Conservation (phyloP, 2,329 filamentous ascomycete genomes). For the Dactylellina parvicollis region DNA sequence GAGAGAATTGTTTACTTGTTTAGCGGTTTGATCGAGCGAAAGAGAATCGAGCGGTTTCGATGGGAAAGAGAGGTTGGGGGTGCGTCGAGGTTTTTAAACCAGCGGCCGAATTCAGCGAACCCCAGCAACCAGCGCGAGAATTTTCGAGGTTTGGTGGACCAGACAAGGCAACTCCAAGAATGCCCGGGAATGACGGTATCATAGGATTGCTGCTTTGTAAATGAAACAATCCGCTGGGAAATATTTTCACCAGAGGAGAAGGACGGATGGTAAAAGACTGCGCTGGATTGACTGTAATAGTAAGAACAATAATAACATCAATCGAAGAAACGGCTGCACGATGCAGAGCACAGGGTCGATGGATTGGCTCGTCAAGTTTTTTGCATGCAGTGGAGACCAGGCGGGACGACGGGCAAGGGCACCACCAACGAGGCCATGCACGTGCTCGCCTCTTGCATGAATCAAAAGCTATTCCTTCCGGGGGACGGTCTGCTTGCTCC, state of each 20-base stretch:
- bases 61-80: conserved; percentile 11
- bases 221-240: conserved; percentile 6
- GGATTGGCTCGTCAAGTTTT: neutral
- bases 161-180: conserved; percentile 33
- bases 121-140: conserved; percentile 12
- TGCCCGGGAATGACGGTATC: neutral
- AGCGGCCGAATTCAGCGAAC: neutral
- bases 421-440: neutral
- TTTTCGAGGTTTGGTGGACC: conserved; percentile 10
- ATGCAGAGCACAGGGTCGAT: neutral
- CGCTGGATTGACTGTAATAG: neutral
- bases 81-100: conserved; percentile 4
- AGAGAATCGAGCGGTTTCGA: no score
- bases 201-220: neutral
- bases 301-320: no score
- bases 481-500: no score
- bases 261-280: neutral
- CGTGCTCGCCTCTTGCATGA: neutral
- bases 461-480: no score
- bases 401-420: neutral
- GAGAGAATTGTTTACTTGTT: no score
- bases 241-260: neutral
- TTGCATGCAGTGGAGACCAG: no score
- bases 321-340: neutral
- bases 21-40: neutral